These are phyloP conservation scores for Diaporthe australafricana DNA, from an alignment of 2,329 filamentous ascomycete genomes.

Conservation along the genomic window DNA sequence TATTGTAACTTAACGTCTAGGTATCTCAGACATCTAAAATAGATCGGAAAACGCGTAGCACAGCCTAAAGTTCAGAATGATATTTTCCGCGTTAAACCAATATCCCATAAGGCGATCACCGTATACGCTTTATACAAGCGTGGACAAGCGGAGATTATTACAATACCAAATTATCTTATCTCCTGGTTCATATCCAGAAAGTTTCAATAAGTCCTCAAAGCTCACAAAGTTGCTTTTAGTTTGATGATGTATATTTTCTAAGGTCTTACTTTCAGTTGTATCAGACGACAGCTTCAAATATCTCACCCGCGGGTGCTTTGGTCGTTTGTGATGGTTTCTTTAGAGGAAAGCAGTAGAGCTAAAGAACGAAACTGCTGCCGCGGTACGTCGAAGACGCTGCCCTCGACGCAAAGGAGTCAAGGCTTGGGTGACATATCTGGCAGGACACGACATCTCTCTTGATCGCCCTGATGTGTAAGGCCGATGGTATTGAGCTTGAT, in stretches of 20 bases:
- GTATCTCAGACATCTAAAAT: no score
- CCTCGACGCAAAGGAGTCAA: not conserved
- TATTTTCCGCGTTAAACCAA: not conserved
- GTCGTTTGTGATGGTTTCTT: no score
- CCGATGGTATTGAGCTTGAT: not conserved
- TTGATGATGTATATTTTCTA: no score
- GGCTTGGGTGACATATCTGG: not conserved
- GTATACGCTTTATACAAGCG: not conserved
- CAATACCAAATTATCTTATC: no score
- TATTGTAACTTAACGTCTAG: not conserved
- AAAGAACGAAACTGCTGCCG: not conserved
- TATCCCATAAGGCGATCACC: not conserved
- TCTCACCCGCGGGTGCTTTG: no score
- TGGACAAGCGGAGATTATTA: not conserved
- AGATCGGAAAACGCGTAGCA: no score
- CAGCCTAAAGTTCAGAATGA: not conserved
- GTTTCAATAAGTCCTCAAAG: no score
- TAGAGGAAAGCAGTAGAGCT: not conserved
- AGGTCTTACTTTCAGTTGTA: not conserved
- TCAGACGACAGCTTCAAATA: no score
- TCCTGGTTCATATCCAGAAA: no score
- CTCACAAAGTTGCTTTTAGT: no score
- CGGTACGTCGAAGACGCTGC: not conserved
- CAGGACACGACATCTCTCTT: not conserved
- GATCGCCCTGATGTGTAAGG: not conserved